phyloP scores from a whole-genome alignment of 768 basidiomycete genomes.

The Boletus insuetus region DNA sequence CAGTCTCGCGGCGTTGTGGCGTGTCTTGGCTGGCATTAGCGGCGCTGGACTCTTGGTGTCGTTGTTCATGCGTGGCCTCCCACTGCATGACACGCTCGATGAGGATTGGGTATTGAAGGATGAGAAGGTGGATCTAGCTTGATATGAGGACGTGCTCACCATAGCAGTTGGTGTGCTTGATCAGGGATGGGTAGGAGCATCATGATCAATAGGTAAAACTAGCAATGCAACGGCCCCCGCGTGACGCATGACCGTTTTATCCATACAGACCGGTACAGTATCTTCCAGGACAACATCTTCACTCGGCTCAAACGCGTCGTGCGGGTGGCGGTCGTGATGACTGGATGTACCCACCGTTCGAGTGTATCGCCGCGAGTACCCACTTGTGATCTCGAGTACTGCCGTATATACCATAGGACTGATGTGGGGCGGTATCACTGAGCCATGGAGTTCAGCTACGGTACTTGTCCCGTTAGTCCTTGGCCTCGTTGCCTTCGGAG shows the following conservation, averaged over 20 bases:
- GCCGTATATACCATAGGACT: constrained; percentile 40
- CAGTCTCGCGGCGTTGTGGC: background rate
- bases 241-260: no score
- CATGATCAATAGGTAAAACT: no score
- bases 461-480: constrained; percentile 44
- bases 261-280: no score
- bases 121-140: background rate
- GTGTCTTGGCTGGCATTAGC: background rate
- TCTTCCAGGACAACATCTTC: no score
- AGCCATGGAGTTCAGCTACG: constrained; percentile 39
- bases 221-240: no score
- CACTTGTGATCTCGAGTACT: constrained; percentile 37
- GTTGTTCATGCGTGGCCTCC: background rate
- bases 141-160: no score
- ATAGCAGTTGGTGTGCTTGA: no score
- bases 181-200: no score
- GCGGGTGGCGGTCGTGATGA: no score
- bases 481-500: constrained; percentile 38
- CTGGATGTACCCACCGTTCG: no score
- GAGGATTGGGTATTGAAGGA: background rate
- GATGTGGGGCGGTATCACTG: constrained; percentile 44
- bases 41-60: background rate
- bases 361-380: no score
- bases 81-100: background rate
- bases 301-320: no score